A percentile compares a stretch with the other conserved stretches of the same genome.
Evolutionary conservation across 768 basidiomycete species (phyloP).

Genomic region (Tulasnella sp.): DNA sequence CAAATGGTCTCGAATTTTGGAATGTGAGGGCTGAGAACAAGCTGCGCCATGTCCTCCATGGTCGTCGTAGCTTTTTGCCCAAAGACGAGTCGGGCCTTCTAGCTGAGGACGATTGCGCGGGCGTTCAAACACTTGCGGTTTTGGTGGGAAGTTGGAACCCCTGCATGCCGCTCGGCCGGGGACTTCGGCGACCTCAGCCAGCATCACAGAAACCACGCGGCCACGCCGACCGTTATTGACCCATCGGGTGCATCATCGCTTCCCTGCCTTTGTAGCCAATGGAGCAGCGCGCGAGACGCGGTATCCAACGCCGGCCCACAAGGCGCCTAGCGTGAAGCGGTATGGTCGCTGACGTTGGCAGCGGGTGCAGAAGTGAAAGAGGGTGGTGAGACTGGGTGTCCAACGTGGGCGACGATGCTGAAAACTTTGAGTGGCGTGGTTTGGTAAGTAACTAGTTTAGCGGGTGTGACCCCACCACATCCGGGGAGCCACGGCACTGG

Average conservation of each 20-base stretch:
- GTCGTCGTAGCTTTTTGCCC: background rate
- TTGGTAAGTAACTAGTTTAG: background rate
- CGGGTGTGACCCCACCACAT: background rate
- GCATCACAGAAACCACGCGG: background rate
- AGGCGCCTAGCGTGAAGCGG: background rate
- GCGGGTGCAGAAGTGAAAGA: background rate
- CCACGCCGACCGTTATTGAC: background rate
- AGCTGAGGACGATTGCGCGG: background rate
- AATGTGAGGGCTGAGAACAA: background rate
- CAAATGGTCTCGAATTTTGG: background rate
- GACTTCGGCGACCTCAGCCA: background rate
- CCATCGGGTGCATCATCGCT: background rate
- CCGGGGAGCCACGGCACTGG: background rate
- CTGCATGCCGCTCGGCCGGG: background rate
- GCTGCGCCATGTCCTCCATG: background rate
- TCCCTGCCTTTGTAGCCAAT: background rate
- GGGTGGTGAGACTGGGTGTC: background rate
- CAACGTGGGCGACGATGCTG: slow-evolving; percentile 1
- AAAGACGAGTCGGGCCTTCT: background rate
- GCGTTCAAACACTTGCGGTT: background rate
- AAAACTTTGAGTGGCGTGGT: background rate
- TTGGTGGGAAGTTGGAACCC: background rate
- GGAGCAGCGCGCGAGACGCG: background rate
- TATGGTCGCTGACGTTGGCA: background rate
- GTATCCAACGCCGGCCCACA: background rate